Evolutionary conservation across 192 early-diverging fungal genomes (phyloP), one percentile per base, ranked within the genome.

Genomic region (Linderina pennispora): DNA sequence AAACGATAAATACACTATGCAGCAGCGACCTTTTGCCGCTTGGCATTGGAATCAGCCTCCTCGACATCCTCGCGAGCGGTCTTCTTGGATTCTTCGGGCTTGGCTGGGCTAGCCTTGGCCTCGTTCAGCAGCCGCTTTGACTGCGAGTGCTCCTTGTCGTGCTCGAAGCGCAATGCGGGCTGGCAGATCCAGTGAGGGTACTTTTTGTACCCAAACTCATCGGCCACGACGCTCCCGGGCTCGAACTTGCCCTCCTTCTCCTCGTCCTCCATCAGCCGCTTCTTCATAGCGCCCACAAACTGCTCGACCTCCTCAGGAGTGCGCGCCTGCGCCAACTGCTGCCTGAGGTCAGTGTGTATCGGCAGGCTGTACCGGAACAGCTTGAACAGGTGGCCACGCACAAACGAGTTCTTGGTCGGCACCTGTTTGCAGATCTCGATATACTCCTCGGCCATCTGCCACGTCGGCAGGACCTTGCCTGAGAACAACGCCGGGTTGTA

Each of bases 301-400:
- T 52, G 23, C 28, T 62, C 49, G 40, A 90, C 76, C 0, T 76
- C 85, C 2, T 87, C 84, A 23, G 82, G 42, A 0, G 67, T 72
- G 23, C 61, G 55, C 7, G 78, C 82, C 8, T 74, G 66, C 0
- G 73, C 88, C 19, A 97, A 73, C 28, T 66, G 64, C 17, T 81
- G 76, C 22, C 96, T 80, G 19, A 96, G 53, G 48, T 94, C 95
- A 2, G 83, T 80, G 58, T 93, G 85, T 9, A 80, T 62, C 3
- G 79, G 75, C 21, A 98, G 62, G 49, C 84, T 83, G 18, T 77
- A 75, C 14, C 77, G 76, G 63, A 93, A 91, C 26, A 99, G 74
- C 62, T 96, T 97, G 63, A 99, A 99, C 48, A 99, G 39, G 54
- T 99, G 96, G 0, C 76, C 91, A 17, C 90, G 82, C 19, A 90